Evolutionary conservation across 352 stramenopile species (phyloP).

Genomic region (Elongisporangium anandrum): DNA sequence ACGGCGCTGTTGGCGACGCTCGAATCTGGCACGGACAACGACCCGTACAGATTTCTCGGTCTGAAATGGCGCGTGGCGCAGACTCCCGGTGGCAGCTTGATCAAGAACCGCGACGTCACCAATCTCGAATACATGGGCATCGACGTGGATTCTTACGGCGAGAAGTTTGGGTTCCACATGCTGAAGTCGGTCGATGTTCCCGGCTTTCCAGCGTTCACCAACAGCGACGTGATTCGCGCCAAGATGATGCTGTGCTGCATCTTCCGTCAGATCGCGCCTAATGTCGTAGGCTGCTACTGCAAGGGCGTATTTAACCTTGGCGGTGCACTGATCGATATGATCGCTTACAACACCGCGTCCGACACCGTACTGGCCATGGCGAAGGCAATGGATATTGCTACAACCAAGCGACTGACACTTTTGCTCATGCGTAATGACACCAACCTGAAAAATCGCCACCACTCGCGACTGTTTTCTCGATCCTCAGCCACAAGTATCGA

Average conservation of each 20-base stretch:
- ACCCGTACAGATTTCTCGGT: slow-evolving; percentile 45
- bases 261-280: slow-evolving; percentile 35
- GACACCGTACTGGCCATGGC: slow-evolving; percentile 35
- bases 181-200: slow-evolving; percentile 49
- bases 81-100: slow-evolving; percentile 22
- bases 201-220: slow-evolving; percentile 26
- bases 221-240: slow-evolving; percentile 32
- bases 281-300: slow-evolving; percentile 37
- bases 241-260: slow-evolving; percentile 61
- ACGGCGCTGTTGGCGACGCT: slow-evolving; percentile 37
- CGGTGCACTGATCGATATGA: slow-evolving; percentile 30
- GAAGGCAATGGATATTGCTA: slow-evolving; percentile 21
- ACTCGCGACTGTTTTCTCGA: neutral
- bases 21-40: slow-evolving; percentile 22
- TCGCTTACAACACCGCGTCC: slow-evolving; percentile 38
- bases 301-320: slow-evolving; percentile 53
- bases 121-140: slow-evolving; percentile 50
- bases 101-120: slow-evolving; percentile 41
- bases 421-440: slow-evolving; percentile 1
- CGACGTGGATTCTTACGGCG: slow-evolving; percentile 20
- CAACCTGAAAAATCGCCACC: neutral
- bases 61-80: slow-evolving; percentile 44
- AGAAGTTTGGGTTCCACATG: slow-evolving; percentile 39
- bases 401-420: slow-evolving; percentile 47
- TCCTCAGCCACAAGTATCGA: neutral